Evolutionary conservation across 2,329 filamentous ascomycete species (phyloP).

Genomic region (Microcyclosporella mali): DNA sequence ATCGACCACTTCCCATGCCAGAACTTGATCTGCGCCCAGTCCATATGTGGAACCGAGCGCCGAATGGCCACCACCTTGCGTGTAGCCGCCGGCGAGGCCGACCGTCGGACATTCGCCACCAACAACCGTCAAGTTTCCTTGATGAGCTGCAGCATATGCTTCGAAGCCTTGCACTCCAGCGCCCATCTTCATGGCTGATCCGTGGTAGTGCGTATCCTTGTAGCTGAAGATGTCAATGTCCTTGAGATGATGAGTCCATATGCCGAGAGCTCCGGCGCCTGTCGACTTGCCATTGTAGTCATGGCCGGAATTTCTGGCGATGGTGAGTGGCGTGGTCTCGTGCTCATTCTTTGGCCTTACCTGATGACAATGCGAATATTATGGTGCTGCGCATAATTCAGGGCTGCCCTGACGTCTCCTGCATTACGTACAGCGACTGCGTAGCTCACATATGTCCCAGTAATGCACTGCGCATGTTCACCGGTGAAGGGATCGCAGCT

Average conservation of each 20-base stretch:
- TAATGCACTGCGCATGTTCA: constrained; percentile 31
- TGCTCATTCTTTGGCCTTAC: no score
- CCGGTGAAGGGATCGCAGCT: constrained; percentile 39
- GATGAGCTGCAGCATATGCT: constrained; percentile 42
- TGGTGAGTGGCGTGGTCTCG: no score
- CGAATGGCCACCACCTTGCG: constrained; percentile 55
- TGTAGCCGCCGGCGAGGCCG: constrained; percentile 55
- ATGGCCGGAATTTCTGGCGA: constrained; percentile 35
- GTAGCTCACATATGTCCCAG: constrained; percentile 40
- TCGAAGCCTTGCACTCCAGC: constrained; percentile 49
- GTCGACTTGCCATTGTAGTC: constrained; percentile 51
- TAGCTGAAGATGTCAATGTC: constrained; percentile 42
- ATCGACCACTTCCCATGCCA: constrained; percentile 46
- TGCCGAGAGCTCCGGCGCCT: constrained; percentile 52
- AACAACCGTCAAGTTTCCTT: constrained; percentile 45
- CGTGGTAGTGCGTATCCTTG: constrained; percentile 37
- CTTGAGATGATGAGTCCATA: constrained; percentile 55
- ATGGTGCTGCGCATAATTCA: constrained; percentile 25
- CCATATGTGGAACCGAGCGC: constrained; percentile 51
- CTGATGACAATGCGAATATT: constrained; percentile 47
- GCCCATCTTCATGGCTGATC: constrained; percentile 48
- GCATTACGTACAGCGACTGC: constrained; percentile 21
- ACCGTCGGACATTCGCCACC: constrained; percentile 51
- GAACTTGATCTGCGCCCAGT: constrained; percentile 53
- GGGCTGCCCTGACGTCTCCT: constrained; percentile 2